These are phyloP conservation scores for Salix koriyanagi DNA, from an alignment of 345 rosid genomes.

Conservation along the genomic window DNA sequence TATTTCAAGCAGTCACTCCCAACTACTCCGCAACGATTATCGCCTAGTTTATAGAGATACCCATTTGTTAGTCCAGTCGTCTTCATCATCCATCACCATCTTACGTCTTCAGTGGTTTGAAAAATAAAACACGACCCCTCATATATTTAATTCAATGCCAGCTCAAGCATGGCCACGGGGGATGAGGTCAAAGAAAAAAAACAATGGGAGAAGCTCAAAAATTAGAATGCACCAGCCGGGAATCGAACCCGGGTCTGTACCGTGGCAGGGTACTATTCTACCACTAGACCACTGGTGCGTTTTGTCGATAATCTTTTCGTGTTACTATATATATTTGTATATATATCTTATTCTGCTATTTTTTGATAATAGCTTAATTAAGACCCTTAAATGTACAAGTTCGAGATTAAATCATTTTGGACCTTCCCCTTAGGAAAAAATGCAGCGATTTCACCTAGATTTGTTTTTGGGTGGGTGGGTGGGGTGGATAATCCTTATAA, in stretches of 20 bases:
- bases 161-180: too few species aligned
- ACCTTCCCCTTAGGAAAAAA: neutral
- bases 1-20: too few species aligned
- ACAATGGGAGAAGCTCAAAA: neutral
- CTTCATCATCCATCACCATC: neutral
- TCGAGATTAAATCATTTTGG: neutral
- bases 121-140: neutral
- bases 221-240: neutral
- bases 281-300: slow-evolving; percentile 49
- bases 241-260: slow-evolving; percentile 26
- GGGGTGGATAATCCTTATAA: too few species aligned
- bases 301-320: rapidly evolving
- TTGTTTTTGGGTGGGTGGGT: too few species aligned
- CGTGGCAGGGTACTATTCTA: slow-evolving; percentile 38
- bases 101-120: neutral
- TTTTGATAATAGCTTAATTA: too few species aligned
- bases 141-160: neutral
- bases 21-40: neutral
- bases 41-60: neutral
- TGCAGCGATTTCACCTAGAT: neutral
- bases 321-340: too few species aligned
- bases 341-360: too few species aligned
- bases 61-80: neutral
- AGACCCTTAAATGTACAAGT: neutral
- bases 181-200: neutral